Conservation (phyloP, 139 green algal genomes). For the Picochlorum sp. region DNA sequence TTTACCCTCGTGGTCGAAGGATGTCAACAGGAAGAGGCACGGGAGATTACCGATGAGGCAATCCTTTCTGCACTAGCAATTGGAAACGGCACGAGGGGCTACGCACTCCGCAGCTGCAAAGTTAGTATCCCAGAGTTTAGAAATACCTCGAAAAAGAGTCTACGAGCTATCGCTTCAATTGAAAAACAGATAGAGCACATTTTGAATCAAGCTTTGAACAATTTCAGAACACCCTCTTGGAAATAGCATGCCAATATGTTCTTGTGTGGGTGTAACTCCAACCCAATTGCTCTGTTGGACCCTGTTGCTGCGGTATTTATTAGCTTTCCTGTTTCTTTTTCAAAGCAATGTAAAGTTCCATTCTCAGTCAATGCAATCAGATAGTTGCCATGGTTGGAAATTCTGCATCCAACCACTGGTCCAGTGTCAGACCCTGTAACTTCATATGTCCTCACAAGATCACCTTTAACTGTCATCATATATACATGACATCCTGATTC, state of each 20-base stretch:
- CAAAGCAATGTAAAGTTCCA: constrained; percentile 73
- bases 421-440: neutral
- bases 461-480: constrained; percentile 77
- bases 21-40: neutral
- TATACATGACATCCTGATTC: constrained; percentile 62
- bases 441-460: constrained; percentile 39
- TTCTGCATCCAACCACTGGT: constrained; percentile 17
- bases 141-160: constrained; percentile 12
- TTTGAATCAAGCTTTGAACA: constrained; percentile 52
- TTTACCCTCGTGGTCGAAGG: constrained; percentile 64
- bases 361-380: constrained; percentile 86
- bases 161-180: constrained; percentile 23
- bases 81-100: constrained; percentile 20
- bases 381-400: constrained; percentile 78
- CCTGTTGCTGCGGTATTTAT: constrained; percentile 77
- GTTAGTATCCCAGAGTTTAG: constrained; percentile 24
- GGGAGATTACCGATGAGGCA: constrained; percentile 1
- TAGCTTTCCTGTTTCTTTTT: constrained; percentile 54
- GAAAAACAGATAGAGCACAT: neutral
- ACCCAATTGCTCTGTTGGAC: constrained; percentile 78
- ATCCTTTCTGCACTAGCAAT: constrained; percentile 15
- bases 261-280: constrained; percentile 84
- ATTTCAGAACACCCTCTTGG: constrained; percentile 69
- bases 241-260: constrained; percentile 88
- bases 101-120: constrained; percentile 21